Conservation (phyloP, 257 asterid genomes). For the Capsicum chinense region DNA sequence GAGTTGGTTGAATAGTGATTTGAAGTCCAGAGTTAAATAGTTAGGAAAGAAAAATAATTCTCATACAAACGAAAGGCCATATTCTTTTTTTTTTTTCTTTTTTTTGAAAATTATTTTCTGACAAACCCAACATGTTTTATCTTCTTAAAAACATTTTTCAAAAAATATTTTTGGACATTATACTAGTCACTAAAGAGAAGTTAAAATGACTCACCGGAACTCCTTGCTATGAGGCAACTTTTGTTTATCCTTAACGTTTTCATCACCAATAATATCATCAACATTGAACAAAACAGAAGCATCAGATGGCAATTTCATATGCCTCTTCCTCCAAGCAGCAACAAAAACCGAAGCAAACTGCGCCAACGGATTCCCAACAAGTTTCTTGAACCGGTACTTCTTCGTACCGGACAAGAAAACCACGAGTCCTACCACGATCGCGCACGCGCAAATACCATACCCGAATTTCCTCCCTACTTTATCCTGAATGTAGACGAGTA, state of each 20-base stretch:
- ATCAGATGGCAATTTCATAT: slow-evolving; percentile 55
- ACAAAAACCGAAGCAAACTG: slow-evolving; percentile 62
- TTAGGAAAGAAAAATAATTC: no score
- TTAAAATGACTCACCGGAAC: slow-evolving; percentile 54
- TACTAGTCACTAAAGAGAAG: background rate
- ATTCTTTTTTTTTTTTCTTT: no score
- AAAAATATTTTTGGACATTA: background rate
- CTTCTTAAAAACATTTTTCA: no score
- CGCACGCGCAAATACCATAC: slow-evolving; percentile 80
- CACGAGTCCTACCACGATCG: slow-evolving; percentile 53
- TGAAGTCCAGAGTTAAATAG: no score
- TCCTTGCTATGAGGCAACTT: slow-evolving; percentile 68
- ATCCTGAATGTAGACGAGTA: slow-evolving; percentile 81
- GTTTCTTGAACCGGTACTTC: slow-evolving; percentile 72
- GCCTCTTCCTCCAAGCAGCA: slow-evolving; percentile 67
- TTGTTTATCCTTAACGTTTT: slow-evolving; percentile 46
- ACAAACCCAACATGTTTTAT: background rate
- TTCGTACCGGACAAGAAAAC: slow-evolving; percentile 64
- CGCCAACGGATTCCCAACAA: slow-evolving; percentile 68
- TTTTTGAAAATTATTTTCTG: no score
- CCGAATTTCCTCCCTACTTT: slow-evolving; percentile 77
- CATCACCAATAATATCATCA: slow-evolving; percentile 40
- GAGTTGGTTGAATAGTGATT: no score
- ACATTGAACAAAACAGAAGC: slow-evolving; percentile 42
- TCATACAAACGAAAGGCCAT: no score